Base-by-base conservation (phyloP, 495 filamentous ascomycete genomes). In the Polyplosphaeria fusca region DNA sequence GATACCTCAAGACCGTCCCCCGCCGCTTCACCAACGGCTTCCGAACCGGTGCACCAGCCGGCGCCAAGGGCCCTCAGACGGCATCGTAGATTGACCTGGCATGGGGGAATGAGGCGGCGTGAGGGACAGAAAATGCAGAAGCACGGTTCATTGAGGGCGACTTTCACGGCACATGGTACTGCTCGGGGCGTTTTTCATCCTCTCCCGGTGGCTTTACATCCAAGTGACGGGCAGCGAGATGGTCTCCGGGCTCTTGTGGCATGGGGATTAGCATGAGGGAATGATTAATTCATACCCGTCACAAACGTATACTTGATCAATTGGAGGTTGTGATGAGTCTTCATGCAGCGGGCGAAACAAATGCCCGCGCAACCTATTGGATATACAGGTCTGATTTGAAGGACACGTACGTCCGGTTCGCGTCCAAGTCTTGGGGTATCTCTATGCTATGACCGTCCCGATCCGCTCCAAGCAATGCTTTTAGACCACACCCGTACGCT, bases 11-110 rank as follows among this genome's bases (percentile, higher is more conserved):
- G 80, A 82, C 80, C 65, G 83, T 97, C 70, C 79, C 92, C 67
- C 85, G 92, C 71, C 82, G 81, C 73, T 95, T 95, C 82, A 87
- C 85, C 78, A 97, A 98, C 79, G 91, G 90, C 63, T 98, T 98
- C 86, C 91, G 87, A 79, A 85, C 79, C 54, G 93, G 93, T 65
- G 75, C 78, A 63, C 92, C 89, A 68, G 93, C 94, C 84, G 87
- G 86, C 65, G 79, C 93, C 58, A 80, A 83, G 67, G 91, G 89
- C 38, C 77, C 84, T 1, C 46, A 61, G 19, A 58, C 57, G 18
- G 25, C 49, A 4, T 58, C 37, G 27, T 4, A 38, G 32, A 48
- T 7, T n/a, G 23, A 7, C 11, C 14, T 4, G 22, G 23, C 4
- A 28, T 44, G 58, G 45, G 24, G 41, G 43, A 3, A 14, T 27